phyloP scores from a whole-genome alignment of 306 rosid species.

The Dryas alaskensis region DNA sequence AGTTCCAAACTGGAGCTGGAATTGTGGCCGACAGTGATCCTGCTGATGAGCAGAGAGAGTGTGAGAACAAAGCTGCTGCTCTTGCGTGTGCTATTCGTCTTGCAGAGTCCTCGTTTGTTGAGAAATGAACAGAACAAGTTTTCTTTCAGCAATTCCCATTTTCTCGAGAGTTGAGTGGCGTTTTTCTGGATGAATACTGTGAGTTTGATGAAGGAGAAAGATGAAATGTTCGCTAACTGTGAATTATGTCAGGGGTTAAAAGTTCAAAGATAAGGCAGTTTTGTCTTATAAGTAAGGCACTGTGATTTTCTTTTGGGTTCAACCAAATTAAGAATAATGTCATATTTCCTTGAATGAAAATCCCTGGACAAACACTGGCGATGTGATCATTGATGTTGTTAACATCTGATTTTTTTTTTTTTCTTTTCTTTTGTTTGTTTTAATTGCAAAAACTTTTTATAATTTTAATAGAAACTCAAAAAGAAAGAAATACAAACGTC shows the following conservation, averaged over 20 bases:
- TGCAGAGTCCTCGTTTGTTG: conserved; percentile 83
- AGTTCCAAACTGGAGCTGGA: conserved; percentile 94
- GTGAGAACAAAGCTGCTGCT: conserved; percentile 95
- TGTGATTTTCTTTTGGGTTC: no score
- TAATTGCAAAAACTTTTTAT: no score
- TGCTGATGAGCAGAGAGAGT: conserved; percentile 85
- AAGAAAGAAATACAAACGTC: no score
- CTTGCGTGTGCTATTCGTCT: conserved; percentile 95
- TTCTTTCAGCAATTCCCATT: not conserved
- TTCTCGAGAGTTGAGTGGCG: not conserved
- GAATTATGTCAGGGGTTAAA: not conserved
- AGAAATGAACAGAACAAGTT: conserved; percentile 34
- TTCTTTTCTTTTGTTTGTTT: no score
- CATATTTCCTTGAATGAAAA: no score
- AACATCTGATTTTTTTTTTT: no score
- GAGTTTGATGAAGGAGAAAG: not conserved
- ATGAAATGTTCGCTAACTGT: not conserved
- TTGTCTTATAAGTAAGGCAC: no score
- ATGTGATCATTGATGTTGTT: no score
- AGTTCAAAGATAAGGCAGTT: no score
- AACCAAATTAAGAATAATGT: no score
- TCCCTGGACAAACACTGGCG: no score
- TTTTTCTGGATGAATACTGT: not conserved
- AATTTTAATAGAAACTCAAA: no score
- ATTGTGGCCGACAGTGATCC: conserved; percentile 95